A percentile compares a stretch with the other conserved stretches of the same genome.
Conservation (phyloP, 306 rosid genomes). For the Cicer chorassanicum region DNA sequence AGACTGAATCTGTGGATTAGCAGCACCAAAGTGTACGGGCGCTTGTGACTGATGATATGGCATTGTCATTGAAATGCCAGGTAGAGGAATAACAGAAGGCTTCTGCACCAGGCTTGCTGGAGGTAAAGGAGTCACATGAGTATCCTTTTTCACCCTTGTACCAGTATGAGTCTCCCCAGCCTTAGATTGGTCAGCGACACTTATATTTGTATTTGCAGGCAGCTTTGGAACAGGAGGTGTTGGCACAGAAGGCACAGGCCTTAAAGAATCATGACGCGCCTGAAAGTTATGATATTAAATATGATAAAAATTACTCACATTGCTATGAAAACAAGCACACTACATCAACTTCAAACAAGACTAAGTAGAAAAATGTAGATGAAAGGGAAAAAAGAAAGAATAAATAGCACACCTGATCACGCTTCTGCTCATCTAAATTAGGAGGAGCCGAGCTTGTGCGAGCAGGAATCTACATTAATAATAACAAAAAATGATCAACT, state of each 20-base stretch:
- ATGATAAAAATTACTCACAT: conserved; percentile 18
- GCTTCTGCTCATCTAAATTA: conserved; percentile 93
- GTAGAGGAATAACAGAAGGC: conserved; percentile 60
- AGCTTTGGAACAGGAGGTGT: conserved; percentile 70
- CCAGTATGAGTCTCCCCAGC: conserved; percentile 53
- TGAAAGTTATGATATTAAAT: conserved; percentile 43
- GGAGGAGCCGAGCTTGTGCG: conserved; percentile 98
- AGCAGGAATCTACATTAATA: conserved; percentile 76
- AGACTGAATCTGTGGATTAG: conserved; percentile 75
- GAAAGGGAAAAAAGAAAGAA: background rate
- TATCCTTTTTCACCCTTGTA: conserved; percentile 61
- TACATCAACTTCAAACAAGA: conserved; percentile 19
- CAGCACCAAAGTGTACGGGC: conserved; percentile 72
- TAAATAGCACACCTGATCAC: conserved; percentile 67
- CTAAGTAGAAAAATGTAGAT: background rate
- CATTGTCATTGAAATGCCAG: conserved; percentile 69
- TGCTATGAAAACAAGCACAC: conserved; percentile 7
- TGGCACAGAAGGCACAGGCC: conserved; percentile 62
- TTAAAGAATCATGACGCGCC: conserved; percentile 70
- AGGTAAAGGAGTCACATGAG: conserved; percentile 46
- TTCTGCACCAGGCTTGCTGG: conserved; percentile 69
- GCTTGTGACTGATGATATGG: conserved; percentile 75
- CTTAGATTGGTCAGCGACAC: conserved; percentile 51
- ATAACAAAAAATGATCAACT: conserved; percentile 37
- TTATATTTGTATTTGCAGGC: conserved; percentile 59